Percentiles rank a stretch among this genome's conserved stretches.
Conservation (phyloP, 192 early-diverging fungal species). For the Irineochytrium annulatum region DNA sequence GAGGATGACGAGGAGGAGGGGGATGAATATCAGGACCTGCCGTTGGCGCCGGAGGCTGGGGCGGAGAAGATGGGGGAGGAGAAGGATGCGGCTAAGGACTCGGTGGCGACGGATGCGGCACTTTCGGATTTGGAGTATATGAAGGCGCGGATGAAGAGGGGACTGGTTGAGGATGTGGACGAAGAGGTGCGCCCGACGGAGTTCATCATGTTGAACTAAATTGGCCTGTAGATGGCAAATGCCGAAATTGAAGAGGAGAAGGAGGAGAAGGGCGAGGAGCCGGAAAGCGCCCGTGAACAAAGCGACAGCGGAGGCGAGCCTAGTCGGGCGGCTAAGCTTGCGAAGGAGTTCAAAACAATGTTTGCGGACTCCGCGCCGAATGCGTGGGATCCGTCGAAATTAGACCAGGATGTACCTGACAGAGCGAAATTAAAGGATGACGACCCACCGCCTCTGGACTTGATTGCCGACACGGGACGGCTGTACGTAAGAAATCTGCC, state of each 20-base stretch:
- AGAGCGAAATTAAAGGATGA: constrained; percentile 14
- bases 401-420: background rate
- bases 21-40: constrained; percentile 70
- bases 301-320: too few relatives aligned
- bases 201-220: too few relatives aligned
- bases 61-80: constrained; percentile 34
- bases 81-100: constrained; percentile 16
- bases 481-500: constrained; percentile 92
- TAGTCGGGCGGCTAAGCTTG: constrained; percentile 1
- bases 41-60: constrained; percentile 37
- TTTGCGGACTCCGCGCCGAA: background rate
- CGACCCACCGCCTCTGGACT: constrained; percentile 40
- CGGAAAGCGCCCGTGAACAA: too few relatives aligned
- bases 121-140: constrained; percentile 55
- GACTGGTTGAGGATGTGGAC: constrained; percentile 23
- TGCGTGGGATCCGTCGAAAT: background rate
- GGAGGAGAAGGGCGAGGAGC: background rate
- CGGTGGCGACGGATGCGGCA: constrained; percentile 32
- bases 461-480: constrained; percentile 91
- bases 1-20: constrained; percentile 74
- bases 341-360: constrained; percentile 18
- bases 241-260: background rate
- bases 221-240: too few relatives aligned
- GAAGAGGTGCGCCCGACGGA: constrained; percentile 21
- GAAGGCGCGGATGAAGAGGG: constrained; percentile 39